These are phyloP conservation scores for Phylloporus sp. DNA, from an alignment of 768 basidiomycete species.

Conservation along the genomic window DNA sequence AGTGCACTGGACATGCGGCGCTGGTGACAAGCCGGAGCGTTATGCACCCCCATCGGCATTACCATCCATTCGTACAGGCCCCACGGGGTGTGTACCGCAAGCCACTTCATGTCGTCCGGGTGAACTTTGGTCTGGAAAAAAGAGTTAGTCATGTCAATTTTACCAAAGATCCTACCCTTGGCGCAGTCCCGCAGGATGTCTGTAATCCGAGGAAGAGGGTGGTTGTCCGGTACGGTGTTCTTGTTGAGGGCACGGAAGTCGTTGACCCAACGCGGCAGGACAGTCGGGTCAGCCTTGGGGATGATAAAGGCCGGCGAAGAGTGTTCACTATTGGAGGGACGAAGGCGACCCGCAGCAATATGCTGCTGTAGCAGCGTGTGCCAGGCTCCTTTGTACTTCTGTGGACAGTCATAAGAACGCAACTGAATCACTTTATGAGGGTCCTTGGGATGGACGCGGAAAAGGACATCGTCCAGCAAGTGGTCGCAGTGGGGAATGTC, in stretches of 20 bases:
- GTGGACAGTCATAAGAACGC: not conserved
- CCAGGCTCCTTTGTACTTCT: not conserved
- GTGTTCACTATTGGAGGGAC: not conserved
- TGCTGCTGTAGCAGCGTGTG: not conserved
- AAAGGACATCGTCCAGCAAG: not conserved
- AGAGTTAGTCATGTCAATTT: conserved; percentile 36
- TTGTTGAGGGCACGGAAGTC: not conserved
- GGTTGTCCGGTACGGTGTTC: not conserved
- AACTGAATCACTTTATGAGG: not conserved
- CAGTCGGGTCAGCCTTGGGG: not conserved
- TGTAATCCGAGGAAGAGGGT: not conserved
- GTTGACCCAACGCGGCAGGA: not conserved
- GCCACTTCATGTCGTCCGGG: conserved; percentile 29
- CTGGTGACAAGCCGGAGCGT: not conserved
- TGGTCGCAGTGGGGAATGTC: not conserved
- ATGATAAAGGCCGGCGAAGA: not conserved
- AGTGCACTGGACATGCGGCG: not conserved
- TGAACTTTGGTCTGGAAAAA: conserved; percentile 38
- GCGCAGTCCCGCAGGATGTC: not conserved
- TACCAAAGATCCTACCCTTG: not conserved
- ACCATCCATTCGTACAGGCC: conserved; percentile 37
- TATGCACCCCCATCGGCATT: not conserved
- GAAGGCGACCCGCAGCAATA: not conserved
- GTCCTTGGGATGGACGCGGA: not conserved
- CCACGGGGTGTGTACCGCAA: conserved; percentile 36